Percentiles rank a stretch among this genome's conserved stretches.
Evolutionary conservation across 306 rosid species (phyloP).

Genomic region (Dalbergia cultrata): DNA sequence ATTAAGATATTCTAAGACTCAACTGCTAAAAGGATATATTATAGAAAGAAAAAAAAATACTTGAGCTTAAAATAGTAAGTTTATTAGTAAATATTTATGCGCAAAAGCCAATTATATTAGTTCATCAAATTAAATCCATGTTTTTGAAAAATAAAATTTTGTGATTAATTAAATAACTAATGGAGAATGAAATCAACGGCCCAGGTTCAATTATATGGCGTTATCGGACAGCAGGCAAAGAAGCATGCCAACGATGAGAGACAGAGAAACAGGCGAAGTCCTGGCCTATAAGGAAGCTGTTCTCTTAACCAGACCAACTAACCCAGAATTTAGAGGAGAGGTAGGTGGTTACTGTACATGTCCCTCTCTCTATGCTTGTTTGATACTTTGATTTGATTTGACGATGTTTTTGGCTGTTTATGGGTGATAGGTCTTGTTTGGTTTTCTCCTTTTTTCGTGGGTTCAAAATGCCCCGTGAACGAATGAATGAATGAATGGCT

Average conservation of each 20-base stretch:
- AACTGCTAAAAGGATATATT: not conserved
- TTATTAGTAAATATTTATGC: not conserved
- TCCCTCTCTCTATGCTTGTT: no score
- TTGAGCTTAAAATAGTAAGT: not conserved
- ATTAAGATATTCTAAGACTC: no score
- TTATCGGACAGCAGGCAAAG: conserved; percentile 66
- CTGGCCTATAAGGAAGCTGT: conserved; percentile 86
- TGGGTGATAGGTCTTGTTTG: not conserved
- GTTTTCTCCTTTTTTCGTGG: not conserved
- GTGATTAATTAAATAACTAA: not conserved
- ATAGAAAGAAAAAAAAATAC: not conserved
- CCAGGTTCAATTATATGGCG: conserved; percentile 80
- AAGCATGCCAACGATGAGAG: conserved; percentile 70
- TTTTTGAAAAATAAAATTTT: not conserved
- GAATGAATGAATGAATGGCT: conserved; percentile 5
- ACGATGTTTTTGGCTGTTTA: not conserved
- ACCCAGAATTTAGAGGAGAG: conserved; percentile 77
- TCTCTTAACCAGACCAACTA: conserved; percentile 60
- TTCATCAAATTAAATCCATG: no score
- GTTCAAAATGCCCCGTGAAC: conserved; percentile 33
- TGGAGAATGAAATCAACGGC: not conserved
- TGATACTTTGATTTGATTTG: not conserved
- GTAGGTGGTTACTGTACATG: conserved; percentile 42
- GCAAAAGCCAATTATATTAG: no score
- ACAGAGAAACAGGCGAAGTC: conserved; percentile 55